Evolutionary conservation across 129 eudicot species (phyloP).

Genomic region (Artemisia tridentata): DNA sequence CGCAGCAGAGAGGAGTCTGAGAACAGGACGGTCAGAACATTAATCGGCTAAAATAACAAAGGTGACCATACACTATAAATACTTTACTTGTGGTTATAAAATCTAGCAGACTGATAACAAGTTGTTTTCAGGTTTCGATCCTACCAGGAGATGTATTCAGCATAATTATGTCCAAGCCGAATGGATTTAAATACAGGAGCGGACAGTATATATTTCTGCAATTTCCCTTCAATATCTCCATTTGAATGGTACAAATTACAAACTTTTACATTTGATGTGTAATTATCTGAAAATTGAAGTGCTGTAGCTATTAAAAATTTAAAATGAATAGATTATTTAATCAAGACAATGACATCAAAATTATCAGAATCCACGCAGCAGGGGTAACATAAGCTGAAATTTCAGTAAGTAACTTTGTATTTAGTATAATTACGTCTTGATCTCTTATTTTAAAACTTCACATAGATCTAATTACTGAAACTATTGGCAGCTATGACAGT

Average conservation of each 20-base stretch:
- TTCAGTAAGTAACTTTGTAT: too few relatives aligned
- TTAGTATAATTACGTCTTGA: too few relatives aligned
- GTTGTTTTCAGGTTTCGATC: slow-evolving; percentile 51
- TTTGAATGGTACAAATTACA: slow-evolving; percentile 71
- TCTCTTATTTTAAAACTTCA: too few relatives aligned
- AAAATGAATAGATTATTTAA: too few relatives aligned
- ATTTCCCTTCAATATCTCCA: slow-evolving; percentile 85
- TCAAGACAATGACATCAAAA: too few relatives aligned
- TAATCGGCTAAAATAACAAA: slow-evolving; percentile 69
- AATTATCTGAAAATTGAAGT: too few relatives aligned
- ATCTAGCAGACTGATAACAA: background rate
- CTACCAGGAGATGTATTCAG: slow-evolving; percentile 93
- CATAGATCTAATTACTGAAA: too few relatives aligned
- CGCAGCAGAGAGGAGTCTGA: slow-evolving; percentile 66
- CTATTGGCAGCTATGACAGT: too few relatives aligned
- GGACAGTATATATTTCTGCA: slow-evolving; percentile 94
- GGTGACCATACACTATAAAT: slow-evolving; percentile 36
- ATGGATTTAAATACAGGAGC: slow-evolving; percentile 84
- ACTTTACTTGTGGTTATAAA: background rate
- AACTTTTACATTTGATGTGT: background rate
- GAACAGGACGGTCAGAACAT: slow-evolving; percentile 79
- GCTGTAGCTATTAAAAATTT: too few relatives aligned
- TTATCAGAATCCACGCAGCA: too few relatives aligned
- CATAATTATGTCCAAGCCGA: slow-evolving; percentile 82
- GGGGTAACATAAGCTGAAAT: too few relatives aligned